Conservation (phyloP, 164 flowering plant genomes). For the Chloranthus sessilifolius region DNA sequence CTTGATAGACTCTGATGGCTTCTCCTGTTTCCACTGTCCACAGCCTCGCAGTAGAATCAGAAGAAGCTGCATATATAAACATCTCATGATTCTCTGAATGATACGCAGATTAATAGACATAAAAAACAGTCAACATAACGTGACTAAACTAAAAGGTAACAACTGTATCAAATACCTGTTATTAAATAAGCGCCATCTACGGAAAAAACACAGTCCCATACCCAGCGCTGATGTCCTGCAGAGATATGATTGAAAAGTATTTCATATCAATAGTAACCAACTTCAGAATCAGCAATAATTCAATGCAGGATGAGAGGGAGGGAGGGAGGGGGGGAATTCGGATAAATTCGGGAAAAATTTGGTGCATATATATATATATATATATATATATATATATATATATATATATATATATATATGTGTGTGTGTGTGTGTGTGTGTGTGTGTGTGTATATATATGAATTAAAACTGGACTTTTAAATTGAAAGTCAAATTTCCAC, state of each 20-base stretch:
- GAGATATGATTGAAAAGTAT: background rate
- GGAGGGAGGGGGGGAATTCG: no score
- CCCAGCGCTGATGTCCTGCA: conserved; percentile 95
- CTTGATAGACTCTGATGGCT: conserved; percentile 62
- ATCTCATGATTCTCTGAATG: background rate
- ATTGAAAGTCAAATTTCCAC: no score
- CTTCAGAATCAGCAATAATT: no score
- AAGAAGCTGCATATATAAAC: conserved; percentile 57
- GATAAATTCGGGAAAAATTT: no score
- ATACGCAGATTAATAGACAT: background rate
- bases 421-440: no score
- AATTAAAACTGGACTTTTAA: no score
- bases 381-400: no score
- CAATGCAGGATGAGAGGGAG: no score
- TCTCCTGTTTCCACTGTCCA: conserved; percentile 78
- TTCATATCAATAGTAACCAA: no score
- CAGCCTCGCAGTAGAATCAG: conserved; percentile 80
- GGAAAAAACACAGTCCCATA: conserved; percentile 96
- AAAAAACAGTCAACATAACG: background rate
- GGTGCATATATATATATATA: no score
- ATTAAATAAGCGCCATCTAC: conserved; percentile 97
- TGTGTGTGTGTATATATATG: no score
- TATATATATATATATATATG: no score
- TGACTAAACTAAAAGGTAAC: background rate
- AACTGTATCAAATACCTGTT: conserved; percentile 52